A percentile compares a stretch with the other conserved stretches of the same genome.
Evolutionary conservation across 257 asterid species (phyloP).

Genomic region (Agastache rugosa): DNA sequence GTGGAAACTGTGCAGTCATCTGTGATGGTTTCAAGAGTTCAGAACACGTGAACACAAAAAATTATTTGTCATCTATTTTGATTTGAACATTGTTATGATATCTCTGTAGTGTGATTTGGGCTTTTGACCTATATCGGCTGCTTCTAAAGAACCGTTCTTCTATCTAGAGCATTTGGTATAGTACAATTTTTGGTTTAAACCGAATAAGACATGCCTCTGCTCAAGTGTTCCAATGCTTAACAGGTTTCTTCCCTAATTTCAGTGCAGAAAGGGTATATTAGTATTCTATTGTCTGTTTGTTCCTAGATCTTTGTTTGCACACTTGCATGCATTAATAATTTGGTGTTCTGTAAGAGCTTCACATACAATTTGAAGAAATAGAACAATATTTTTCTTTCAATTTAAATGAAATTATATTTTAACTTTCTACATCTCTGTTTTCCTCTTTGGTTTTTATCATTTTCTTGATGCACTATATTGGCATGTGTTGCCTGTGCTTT

Average conservation of each 20-base stretch:
- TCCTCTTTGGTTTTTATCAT: not conserved
- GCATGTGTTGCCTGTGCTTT: not conserved
- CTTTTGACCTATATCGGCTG: slow-evolving; percentile 1
- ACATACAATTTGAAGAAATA: not conserved
- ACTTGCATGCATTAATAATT: not conserved
- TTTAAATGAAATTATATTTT: not conserved
- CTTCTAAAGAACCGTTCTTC: not conserved
- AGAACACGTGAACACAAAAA: not conserved
- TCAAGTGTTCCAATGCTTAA: not conserved
- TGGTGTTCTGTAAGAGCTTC: not conserved
- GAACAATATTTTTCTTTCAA: not conserved
- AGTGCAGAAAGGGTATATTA: not conserved
- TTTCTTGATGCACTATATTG: not conserved
- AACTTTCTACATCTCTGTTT: not conserved
- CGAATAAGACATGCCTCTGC: not conserved
- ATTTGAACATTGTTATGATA: not conserved
- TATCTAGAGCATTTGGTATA: not conserved
- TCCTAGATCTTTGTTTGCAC: not conserved
- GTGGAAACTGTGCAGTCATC: not conserved
- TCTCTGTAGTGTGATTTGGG: not conserved
- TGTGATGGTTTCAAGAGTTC: slow-evolving; percentile 4
- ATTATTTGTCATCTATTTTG: not conserved
- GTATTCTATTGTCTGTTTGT: not conserved
- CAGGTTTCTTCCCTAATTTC: not conserved
- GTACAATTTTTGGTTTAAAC: not conserved